phyloP scores from a whole-genome alignment of 257 asterid species.

The Nicotiana sylvestris region DNA sequence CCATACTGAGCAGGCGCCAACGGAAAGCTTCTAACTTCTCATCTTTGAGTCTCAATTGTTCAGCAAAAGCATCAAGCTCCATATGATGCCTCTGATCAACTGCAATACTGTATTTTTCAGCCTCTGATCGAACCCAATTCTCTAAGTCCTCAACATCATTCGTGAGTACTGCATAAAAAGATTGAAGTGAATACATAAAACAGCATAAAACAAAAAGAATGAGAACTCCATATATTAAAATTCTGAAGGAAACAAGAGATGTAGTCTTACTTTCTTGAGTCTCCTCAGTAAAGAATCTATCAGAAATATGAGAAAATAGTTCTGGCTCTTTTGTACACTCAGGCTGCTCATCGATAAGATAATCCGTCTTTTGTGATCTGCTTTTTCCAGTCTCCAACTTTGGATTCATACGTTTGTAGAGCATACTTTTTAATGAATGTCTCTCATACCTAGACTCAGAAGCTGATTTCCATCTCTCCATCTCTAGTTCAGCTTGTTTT shows the following conservation, averaged over 20 bases:
- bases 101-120: constrained; percentile 40
- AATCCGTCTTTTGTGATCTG: constrained; percentile 19
- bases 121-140: constrained; percentile 50
- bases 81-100: constrained; percentile 53
- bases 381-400: constrained; percentile 31
- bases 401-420: constrained; percentile 47
- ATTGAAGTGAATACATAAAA: background rate
- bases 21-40: constrained; percentile 67
- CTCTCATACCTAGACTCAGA: constrained; percentile 50
- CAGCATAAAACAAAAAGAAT: background rate
- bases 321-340: constrained; percentile 24
- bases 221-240: background rate
- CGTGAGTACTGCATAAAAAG: constrained; percentile 15
- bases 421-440: constrained; percentile 51
- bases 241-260: background rate
- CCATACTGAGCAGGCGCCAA: constrained; percentile 80
- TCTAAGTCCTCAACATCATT: constrained; percentile 44
- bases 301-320: constrained; percentile 28
- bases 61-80: constrained; percentile 79
- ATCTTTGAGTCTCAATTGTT: constrained; percentile 73
- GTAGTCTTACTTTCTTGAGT: constrained; percentile 44
- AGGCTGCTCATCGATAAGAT: constrained; percentile 28
- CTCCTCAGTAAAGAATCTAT: constrained; percentile 33
- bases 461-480: constrained; percentile 36
- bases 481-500: constrained; percentile 56